A percentile compares a stretch with the other conserved stretches of the same genome.
phyloP scores from a whole-genome alignment of 2,329 filamentous ascomycete genomes.

The Xylaria arbuscula region DNA sequence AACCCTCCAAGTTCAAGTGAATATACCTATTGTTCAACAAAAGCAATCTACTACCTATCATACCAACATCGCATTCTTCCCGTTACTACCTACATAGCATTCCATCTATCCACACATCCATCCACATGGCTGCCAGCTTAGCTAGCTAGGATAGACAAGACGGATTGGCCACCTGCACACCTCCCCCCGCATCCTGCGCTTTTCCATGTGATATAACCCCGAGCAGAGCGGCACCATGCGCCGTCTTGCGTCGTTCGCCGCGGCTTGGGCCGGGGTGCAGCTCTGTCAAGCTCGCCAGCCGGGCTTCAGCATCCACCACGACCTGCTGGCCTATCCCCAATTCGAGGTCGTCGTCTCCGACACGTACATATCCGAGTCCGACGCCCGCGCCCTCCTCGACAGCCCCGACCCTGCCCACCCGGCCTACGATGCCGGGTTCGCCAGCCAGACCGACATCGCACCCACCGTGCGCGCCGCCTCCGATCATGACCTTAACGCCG shows the following conservation, averaged over 20 bases:
- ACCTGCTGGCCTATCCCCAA: slow-evolving; percentile 89
- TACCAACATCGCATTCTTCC: no score
- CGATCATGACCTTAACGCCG: slow-evolving; percentile 42
- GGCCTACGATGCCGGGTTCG: slow-evolving; percentile 50
- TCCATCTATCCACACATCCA: no score
- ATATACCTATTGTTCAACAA: no score
- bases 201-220: slow-evolving; percentile 51
- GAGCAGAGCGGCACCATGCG: slow-evolving; percentile 62
- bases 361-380: slow-evolving; percentile 75
- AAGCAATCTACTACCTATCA: no score
- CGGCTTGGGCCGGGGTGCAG: slow-evolving; percentile 52
- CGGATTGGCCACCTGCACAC: slow-evolving; percentile 34
- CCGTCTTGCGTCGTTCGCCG: slow-evolving; percentile 58
- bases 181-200: slow-evolving; percentile 9
- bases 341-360: slow-evolving; percentile 84
- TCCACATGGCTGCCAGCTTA: neutral
- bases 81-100: no score
- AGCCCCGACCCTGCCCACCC: slow-evolving; percentile 56
- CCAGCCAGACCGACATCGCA: slow-evolving; percentile 48
- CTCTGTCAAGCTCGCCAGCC: slow-evolving; percentile 62
- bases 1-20: no score
- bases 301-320: slow-evolving; percentile 87
- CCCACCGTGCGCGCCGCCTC: slow-evolving; percentile 44
- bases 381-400: slow-evolving; percentile 72
- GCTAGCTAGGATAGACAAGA: slow-evolving; percentile 27